Evolutionary conservation across 257 asterid species (phyloP), one percentile per base, ranked within the genome.

Genomic region (Scutellaria barbata): DNA sequence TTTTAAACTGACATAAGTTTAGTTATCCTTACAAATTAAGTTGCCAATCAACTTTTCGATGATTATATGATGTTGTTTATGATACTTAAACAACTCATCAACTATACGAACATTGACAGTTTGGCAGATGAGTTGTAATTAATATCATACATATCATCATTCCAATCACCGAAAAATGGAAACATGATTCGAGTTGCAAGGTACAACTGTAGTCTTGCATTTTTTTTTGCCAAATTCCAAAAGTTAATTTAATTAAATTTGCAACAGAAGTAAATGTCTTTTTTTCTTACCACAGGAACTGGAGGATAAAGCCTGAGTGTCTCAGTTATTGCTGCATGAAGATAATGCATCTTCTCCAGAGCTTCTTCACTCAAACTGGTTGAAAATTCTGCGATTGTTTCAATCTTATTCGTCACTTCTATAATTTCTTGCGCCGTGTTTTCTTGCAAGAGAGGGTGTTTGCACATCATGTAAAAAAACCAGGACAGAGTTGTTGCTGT

Each of bases 221-320:
- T 22, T 22, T 22, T 30, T 30, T 30, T 30, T 30, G 35, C 35
- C 35, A 30, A 30, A 30, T 30, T 30, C 35, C 35, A 30, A 4
- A 30, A 30, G 35, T 30, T n/a, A n/a, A n/a, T n/a, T 3, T 30
- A 30, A 22, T 30, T 30, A 30, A 30, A 30, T 30, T 30, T 30
- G 35, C 35, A 30, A 30, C 35, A 2, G 3, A 30, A 30, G 35
- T 2, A 30, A 30, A 30, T 30, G 35, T 30, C 5, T 30, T 18
- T 20, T 54, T 5, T 58, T 74, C 60, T 45, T 80, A 85, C 92
- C 92, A 82, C 86, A 25, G 92, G 89, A 53, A 82, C 85, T 5
- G 84, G 78, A 73, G 89, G 89, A 74, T 80, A 81, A 9, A 86
- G 82, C 37, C 92, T 74, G 67, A 84, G 84, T 10, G 92, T 86